Base-by-base conservation (phyloP, 352 stramenopile genomes). In the Globisporangium polare region DNA sequence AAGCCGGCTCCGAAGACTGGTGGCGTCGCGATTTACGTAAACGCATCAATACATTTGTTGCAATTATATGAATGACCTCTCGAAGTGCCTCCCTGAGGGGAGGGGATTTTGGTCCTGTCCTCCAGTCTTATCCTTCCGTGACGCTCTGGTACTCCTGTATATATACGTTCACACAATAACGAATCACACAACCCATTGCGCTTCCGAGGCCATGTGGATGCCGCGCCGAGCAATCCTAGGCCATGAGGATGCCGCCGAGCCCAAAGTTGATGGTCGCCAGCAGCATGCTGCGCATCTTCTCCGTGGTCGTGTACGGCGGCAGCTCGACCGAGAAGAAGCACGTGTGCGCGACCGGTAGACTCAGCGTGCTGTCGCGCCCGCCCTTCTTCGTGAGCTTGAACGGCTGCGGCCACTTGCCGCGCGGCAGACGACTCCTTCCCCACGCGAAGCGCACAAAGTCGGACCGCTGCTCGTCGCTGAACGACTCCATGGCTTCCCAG, bases 241-340 rank as follows among this genome's bases (percentile, higher is more conserved):
- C 86, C 83, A 95, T 96, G 37, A 96, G 78, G 58, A 96, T 96
- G 12, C 86, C 94, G 33, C 92, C 92, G 43, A 97, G 77, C 13
- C 94, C 94, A 68, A 97, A 98, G 67, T 96, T 95, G 68, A 98
- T 98, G 1, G 93, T 97, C 50, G 90, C 94, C 33, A 97, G 78
- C 35, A 98, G 71, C 73, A 97, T 96, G 52, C 82, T 88, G 29
- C 77, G 82, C 90, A 98, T 98, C 50, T 86, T 87, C 29, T 97
- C 86, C 45, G 88, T 77, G 2, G 87, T 97, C 42, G 80, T 94
- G 73, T 98, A 98, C 17, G 89, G 88, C 31, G 95, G 95, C 29
- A 98, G 67, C 68, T 98, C 95, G 54, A 98, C 82, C 26, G 88
- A 96, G 70, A 98, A 98, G 77, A 98, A 98, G 72, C 95, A 98